Evolutionary conservation across 176 grass and related monocot genomes (phyloP), one percentile per base, ranked within the genome.

Genomic region (Carex parvula): DNA sequence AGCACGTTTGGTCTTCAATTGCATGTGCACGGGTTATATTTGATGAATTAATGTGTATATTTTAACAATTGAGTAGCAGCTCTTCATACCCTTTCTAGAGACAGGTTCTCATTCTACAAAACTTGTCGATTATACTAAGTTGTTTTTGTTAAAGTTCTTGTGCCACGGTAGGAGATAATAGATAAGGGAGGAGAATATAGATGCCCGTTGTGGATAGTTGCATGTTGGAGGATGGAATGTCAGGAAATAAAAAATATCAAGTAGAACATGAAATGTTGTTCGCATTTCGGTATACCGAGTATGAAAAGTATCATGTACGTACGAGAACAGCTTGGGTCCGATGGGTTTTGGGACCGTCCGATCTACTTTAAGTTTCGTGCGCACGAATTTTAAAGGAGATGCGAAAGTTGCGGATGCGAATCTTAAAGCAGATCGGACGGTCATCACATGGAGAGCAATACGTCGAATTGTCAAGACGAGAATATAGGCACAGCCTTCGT

Each of bases 21-120:
- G 50, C 44, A 29, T 17, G 50, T 50, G 41, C 71, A 52, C 4
- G 12, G 29, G 7, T 60, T 41, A 32, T 33, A 1, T 33, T 24
- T 50, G 17, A 50, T 18, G 77, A n/a, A 60, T 39, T 60, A 80
- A n/a, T 80, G 78, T 81, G 78, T 81, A 81, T 81, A 81, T 57
- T 81, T 21, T 37, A n/a, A 62, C n/a, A 39, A 22, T 12, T 42
- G 53, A 81, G 58, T 26, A 21, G 8, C 46, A 26, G 6, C 29
- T 65, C 26, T 39, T 39, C 35, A 21, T 57, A 58, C 13, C 41
- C 41, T 64, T 48, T 44, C 13, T 16, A 1, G 42, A 53, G 21
- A 15, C 12, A 11, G 7, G 3, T 29, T 75, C 46, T 75, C 8
- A 70, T n/a, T 70, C 16, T 42, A 21, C 39, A 70, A 42, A 42